Conservation (phyloP, 2,329 filamentous ascomycete genomes). For the Ophiostoma himal-ulmi region DNA sequence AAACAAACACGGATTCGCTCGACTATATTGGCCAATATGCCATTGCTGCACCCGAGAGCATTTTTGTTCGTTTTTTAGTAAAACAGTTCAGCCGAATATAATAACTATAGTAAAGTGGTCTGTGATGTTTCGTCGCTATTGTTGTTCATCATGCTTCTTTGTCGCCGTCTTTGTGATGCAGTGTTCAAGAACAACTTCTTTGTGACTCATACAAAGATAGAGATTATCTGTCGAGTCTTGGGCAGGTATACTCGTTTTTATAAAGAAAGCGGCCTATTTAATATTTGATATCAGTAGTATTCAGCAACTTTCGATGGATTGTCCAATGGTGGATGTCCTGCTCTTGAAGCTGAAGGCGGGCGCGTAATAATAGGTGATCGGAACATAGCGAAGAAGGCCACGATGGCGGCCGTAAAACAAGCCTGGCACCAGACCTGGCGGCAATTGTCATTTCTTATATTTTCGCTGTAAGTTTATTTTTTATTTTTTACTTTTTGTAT, state of each 20-base stretch:
- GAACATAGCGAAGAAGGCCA: constrained; percentile 3
- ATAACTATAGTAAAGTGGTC: neutral
- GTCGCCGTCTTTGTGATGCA: neutral
- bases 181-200: constrained; percentile 4
- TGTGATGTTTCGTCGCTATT: neutral
- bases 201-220: neutral
- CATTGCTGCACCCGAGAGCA: neutral
- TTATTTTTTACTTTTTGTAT: neutral
- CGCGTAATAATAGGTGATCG: constrained; percentile 18
- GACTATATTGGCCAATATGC: neutral
- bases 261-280: too few relatives aligned
- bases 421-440: neutral
- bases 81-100: neutral
- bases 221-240: neutral
- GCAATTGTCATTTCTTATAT: neutral
- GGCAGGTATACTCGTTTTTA: neutral
- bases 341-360: neutral
- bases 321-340: neutral
- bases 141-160: neutral
- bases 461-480: neutral
- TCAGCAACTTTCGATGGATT: neutral
- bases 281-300: too few relatives aligned
- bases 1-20: neutral
- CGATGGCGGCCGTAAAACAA: constrained; percentile 11
- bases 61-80: neutral